Percentiles rank a stretch among this genome's conserved stretches.
phyloP scores from a whole-genome alignment of 495 filamentous ascomycete species.

The Aspergillus conjunctus region DNA sequence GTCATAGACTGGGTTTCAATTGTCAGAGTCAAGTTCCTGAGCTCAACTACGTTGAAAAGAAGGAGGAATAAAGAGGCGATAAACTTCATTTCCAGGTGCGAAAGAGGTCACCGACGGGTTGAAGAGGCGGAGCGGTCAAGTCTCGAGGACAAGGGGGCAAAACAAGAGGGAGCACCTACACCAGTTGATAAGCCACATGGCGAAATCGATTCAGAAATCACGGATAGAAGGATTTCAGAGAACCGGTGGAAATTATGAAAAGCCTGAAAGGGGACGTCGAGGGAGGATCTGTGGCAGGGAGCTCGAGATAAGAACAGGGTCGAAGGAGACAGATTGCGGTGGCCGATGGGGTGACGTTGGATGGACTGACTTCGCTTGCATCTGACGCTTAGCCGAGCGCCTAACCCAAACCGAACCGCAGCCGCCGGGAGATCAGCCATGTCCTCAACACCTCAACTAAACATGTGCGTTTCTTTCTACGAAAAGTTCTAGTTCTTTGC shows the following conservation, averaged over 20 bases:
- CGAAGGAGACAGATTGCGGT: slow-evolving; percentile 41
- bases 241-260: not conserved
- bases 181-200: slow-evolving; percentile 97
- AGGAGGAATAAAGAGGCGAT: not conserved
- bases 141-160: slow-evolving; percentile 12
- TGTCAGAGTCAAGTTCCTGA: slow-evolving; percentile 9
- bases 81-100: not conserved
- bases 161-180: slow-evolving; percentile 60
- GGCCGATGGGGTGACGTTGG: slow-evolving; percentile 28
- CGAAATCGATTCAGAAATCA: slow-evolving; percentile 33
- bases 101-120: not conserved
- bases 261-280: slow-evolving; percentile 10
- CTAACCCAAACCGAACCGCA: slow-evolving; percentile 18
- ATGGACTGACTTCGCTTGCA: slow-evolving; percentile 15
- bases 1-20: slow-evolving; percentile 73
- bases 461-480: too few relatives aligned
- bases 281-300: slow-evolving; percentile 10
- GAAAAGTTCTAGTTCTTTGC: too few relatives aligned
- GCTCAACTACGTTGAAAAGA: slow-evolving; percentile 18
- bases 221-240: slow-evolving; percentile 4
- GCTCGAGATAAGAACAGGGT: slow-evolving; percentile 15
- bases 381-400: slow-evolving; percentile 24
- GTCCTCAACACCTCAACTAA: too few relatives aligned
- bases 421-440: slow-evolving; percentile 21
- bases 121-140: not conserved